Base-by-base conservation (phyloP, 768 basidiomycete species). In the Scleroderma citrinum region DNA sequence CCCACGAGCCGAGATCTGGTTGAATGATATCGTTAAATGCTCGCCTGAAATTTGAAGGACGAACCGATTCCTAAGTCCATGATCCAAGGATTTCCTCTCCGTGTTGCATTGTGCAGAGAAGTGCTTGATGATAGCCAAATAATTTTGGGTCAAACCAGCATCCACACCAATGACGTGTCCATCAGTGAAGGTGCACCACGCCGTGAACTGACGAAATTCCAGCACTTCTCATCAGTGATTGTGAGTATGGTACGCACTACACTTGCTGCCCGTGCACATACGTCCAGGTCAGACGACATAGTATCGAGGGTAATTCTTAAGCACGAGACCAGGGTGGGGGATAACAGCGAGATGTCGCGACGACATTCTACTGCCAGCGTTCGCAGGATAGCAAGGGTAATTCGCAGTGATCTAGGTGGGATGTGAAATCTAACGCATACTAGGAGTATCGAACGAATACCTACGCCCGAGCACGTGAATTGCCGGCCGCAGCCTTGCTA, bases 101-200 rank as follows among this genome's bases (percentile, higher is more conserved):
- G 68, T 69, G 49, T 70, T 74, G 50, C 87, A 83, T 56, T 88
- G 73, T 12, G 63, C 62, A 8, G 86, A 71, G 61, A 95, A 92
- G 51, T 73, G 78, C 11, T 66, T 68, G 32, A 95, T 75, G 26
- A 81, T 77, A 7, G 76, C 73, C 29, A 90, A 68, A 65, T 95
- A 95, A 49, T 83, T 76, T 23, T 72, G 71, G 0, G 89, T 87
- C 43, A 90, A 69, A 26, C 61, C 67, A 48, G 77, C 78, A 59
- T 95, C 92, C 12, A 84, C 80, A 23, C 87, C 89, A 53, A 94
- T 82, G 35, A 87, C 71, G 47, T 83, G 82, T 0, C 92, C 91
- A 56, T 94, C 86, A 19, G 93, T 92, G 56, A 84, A 96, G 14
- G 92, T 93, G 17, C 87, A 85, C 86, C 91, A 97, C 1, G 91